These are phyloP conservation scores for Zychaea mexicana DNA, from an alignment of 371 early-diverging fungal species.

Conservation along the genomic window DNA sequence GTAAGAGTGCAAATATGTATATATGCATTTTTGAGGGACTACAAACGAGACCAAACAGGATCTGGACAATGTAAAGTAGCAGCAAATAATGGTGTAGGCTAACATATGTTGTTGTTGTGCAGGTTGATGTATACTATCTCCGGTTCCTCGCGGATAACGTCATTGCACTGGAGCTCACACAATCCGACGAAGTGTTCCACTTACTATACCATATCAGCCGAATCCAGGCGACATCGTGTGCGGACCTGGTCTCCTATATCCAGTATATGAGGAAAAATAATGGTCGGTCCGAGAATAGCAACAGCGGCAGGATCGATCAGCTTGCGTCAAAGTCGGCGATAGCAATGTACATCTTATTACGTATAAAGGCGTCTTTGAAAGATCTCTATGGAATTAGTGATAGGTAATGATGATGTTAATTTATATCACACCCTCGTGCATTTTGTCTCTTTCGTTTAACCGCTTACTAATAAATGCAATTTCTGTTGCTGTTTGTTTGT, in stretches of 20 bases:
- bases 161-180: constrained; percentile 71
- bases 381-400: constrained; percentile 67
- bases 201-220: constrained; percentile 72
- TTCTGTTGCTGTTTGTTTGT: not conserved
- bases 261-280: constrained; percentile 26
- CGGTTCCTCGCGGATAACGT: constrained; percentile 84
- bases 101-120: too few species aligned
- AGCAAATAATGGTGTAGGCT: too few species aligned
- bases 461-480: not conserved
- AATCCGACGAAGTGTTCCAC: constrained; percentile 78
- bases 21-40: not conserved
- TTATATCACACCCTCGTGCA: not conserved
- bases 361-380: constrained; percentile 62
- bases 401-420: constrained; percentile 34
- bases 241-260: constrained; percentile 55
- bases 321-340: constrained; percentile 39
- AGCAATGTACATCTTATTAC: constrained; percentile 59
- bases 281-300: constrained; percentile 7
- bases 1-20: not conserved
- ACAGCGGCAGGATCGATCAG: not conserved
- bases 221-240: constrained; percentile 69
- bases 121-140: constrained; percentile 62
- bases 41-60: too few species aligned
- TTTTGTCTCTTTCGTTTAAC: too few species aligned
- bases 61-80: too few species aligned